Base-by-base conservation (phyloP, 2,329 filamentous ascomycete species). In the Fusarium compactum region DNA sequence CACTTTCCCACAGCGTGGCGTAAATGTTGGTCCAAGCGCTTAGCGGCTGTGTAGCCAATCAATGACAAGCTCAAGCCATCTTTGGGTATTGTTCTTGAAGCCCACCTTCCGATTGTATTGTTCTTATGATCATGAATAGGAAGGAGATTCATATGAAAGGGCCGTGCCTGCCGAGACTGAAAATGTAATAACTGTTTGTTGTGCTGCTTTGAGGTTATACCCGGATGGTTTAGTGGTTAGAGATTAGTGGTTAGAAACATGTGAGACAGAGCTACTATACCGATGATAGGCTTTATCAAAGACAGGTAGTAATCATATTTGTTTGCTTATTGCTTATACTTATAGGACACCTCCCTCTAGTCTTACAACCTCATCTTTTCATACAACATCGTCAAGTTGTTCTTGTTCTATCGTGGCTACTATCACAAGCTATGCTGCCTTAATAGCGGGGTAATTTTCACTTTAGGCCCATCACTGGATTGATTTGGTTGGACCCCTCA, bases 371-470 rank as follows among this genome's bases (percentile, higher is more conserved):
- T 58, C 16, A 50, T n/a, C 24, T 32, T 10, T 22, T 20, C 18
- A 10, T n/a, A 57, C 22, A 48, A 9, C 38, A 11, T 58, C 30
- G 15, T 40, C 25, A 32, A 56, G 57, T 24, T 41, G 25, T 29
- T 22, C 24, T n/a, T n/a, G n/a, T n/a, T n/a, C n/a, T 51, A 27
- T 38, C 27, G 44, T 32, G 40, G 27, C n/a, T 62, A 52, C 46
- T 48, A 58, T 65, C 65, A 65, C 40, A 64, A 25, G 50, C 52
- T 32, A 22, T 67, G 45, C 45, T 63, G 54, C 45, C 62, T 67
- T 38, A 47, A 73, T 74, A 74, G 72, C 72, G 72, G 72, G 72
- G 72, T 74, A 73, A 65, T 74, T 73, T 74, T 71, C 40, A 59
- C 44, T 30, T 43, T 64, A 64, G 64, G 63, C 40, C 63, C 56